Evolutionary conservation across 2,329 filamentous ascomycete species (phyloP), one percentile per base, ranked within the genome.

Genomic region (Tolypocladium pustulatum): DNA sequence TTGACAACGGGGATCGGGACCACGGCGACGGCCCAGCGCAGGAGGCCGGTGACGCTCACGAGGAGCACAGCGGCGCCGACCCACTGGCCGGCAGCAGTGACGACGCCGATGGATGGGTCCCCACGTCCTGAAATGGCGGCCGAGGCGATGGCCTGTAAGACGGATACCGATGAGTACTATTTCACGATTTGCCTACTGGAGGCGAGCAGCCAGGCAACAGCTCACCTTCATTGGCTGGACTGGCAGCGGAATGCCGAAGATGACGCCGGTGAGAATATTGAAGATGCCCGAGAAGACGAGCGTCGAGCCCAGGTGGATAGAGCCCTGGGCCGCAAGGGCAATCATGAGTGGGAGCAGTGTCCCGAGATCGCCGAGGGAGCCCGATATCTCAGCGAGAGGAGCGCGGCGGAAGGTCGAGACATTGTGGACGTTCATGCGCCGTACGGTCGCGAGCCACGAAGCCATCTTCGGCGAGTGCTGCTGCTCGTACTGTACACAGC

Each of bases 271-370:
- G 15, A 89, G 67, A 58, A 97, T 83, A 67, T 97, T 97, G 72
- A 88, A 93, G 12, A 92, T 68, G 1, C 94, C 94, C 0, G 91
- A 92, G 70, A 96, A 94, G 7, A 97, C 83, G 0, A 97, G 81
- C 0, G 93, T 97, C 54, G 87, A 86, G 32, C 90, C 85, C 1
- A 97, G 81, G 27, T 90, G 87, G 66, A 97, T 89, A 10, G 89
- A 92, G 38, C 81, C 79, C 63, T 90, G 88, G 34, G 90, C 75
- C 0, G 91, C 86, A 34, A 97, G 84, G 2, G 92, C 90, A 67
- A 96, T 90, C 78, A 94, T 89, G 58, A 97, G 84, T 54, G 92
- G 93, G 13, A 96, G 82, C 36, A 96, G 82, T 3, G 93, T 97
- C 62, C 93, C 93, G 49, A 97, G 80, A 69, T 97, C 93, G 62